Base-by-base conservation (phyloP, 2,329 filamentous ascomycete species). In the Apiospora phragmitis region DNA sequence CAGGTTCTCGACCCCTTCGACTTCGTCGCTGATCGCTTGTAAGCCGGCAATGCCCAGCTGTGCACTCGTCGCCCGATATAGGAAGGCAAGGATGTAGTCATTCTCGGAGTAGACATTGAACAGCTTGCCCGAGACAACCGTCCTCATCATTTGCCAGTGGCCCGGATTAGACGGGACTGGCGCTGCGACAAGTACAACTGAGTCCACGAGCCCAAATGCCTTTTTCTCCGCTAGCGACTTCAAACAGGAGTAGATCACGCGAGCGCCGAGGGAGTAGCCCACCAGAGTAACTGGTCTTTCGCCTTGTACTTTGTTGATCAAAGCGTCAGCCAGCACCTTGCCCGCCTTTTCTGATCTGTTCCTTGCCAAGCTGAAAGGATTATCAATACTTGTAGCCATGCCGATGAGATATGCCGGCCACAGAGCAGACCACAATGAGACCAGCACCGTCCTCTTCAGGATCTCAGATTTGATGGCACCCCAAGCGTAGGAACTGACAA, bases 71-170 rank as follows among this genome's bases (percentile, higher is more conserved):
- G 94, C 92, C 62, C 95, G 90, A 80, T 98, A 97, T 24, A 97
- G 84, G 78, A 97, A 95, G 0, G 90, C 94, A 1, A 98, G 89
- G 42, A 98, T 90, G 77, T 94, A 93, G 80, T 98, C 95, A 72
- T 96, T 95, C 68, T 92, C 90, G 1, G 93, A 95, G 81, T 92
- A 97, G 11, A 95, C 94, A 75, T 98, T 98, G 75, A 97, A 92
- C 9, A 97, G 86, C 70, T 92, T 89, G 2, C 95, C 94, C 1
- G 91, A 89, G 16, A 72, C 71, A 11, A 72, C 71, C 4, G 71
- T 70, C 62, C 69, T 29, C 71, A 72, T 72, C 69, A 69, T 70
- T 18, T 72, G 71, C 71, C 71, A 98, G 74, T 94, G 90, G 1
- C 86, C 86, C 0, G 88, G 81, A 62, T 92, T 88, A 0, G 92